phyloP scores from a whole-genome alignment of 1,284 basidiomycete species.

The Hemileia vastatrix region DNA sequence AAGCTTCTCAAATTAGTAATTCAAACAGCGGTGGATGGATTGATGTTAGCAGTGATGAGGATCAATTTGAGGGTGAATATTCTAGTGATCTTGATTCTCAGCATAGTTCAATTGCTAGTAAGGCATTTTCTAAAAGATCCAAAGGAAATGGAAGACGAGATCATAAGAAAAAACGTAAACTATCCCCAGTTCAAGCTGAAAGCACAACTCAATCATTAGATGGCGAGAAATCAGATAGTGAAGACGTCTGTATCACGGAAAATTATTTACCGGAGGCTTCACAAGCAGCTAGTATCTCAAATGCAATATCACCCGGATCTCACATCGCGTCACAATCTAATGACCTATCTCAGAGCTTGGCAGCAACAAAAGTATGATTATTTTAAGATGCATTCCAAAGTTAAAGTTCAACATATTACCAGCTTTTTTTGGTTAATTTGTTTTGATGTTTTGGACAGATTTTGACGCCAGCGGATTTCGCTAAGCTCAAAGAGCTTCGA shows the following conservation, averaged over 20 bases:
- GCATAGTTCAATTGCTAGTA: too few relatives aligned
- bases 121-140: too few relatives aligned
- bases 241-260: too few relatives aligned
- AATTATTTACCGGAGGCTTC: too few relatives aligned
- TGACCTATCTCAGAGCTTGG: too few relatives aligned
- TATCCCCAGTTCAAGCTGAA: conserved; percentile 21
- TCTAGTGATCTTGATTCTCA: too few relatives aligned
- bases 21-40: conserved; percentile 63
- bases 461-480: conserved; percentile 94
- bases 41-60: conserved; percentile 65
- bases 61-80: too few relatives aligned
- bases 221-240: too few relatives aligned
- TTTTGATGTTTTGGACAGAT: conserved; percentile 53
- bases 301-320: neutral
- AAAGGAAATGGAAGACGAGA: conserved; percentile 25
- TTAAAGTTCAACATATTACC: neutral
- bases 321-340: too few relatives aligned
- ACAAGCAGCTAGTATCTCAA: neutral
- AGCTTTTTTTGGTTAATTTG: neutral
- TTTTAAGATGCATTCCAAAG: neutral
- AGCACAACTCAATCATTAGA: too few relatives aligned
- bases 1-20: conserved; percentile 47
- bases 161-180: conserved; percentile 25
- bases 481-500: conserved; percentile 78
- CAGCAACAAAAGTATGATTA: conserved; percentile 11